phyloP scores from a whole-genome alignment of 2,329 filamentous ascomycete genomes.

The Leptographium wingfieldii region DNA sequence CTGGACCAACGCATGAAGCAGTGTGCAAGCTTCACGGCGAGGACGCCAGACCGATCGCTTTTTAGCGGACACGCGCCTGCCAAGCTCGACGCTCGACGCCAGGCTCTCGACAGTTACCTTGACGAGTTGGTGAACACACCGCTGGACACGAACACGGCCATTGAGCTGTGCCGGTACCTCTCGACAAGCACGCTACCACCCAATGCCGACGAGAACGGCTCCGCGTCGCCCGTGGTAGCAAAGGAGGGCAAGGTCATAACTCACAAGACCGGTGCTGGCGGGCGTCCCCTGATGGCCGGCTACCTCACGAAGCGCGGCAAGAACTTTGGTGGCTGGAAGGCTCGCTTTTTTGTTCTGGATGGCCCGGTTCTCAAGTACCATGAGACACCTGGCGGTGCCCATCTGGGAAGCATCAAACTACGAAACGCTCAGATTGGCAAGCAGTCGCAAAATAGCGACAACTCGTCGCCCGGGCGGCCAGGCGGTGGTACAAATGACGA shows the following conservation, averaged over 20 bases:
- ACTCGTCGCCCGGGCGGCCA: constrained; percentile 45
- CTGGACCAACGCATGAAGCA: constrained; percentile 74
- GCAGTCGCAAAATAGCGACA: constrained; percentile 57
- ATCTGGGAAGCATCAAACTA: constrained; percentile 88
- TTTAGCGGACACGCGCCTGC: constrained; percentile 91
- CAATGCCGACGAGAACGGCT: constrained; percentile 42
- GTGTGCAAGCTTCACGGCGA: constrained; percentile 57
- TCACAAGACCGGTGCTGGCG: constrained; percentile 43
- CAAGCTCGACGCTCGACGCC: constrained; percentile 76
- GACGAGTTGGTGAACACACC: constrained; percentile 73
- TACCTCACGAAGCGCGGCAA: constrained; percentile 96
- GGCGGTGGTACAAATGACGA: constrained; percentile 48
- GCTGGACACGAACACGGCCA: constrained; percentile 62
- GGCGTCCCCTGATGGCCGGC: constrained; percentile 64
- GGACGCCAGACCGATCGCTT: constrained; percentile 68
- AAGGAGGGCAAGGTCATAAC: constrained; percentile 19
- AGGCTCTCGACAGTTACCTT: constrained; percentile 73
- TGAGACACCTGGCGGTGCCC: constrained; percentile 78
- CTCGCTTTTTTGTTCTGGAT: constrained; percentile 51
- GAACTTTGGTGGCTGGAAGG: constrained; percentile 99
- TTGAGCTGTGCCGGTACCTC: constrained; percentile 79
- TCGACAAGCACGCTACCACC: constrained; percentile 54
- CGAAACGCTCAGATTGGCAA: constrained; percentile 87
- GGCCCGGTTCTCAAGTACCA: constrained; percentile 70
- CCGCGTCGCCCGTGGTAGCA: constrained; percentile 19